Conservation (phyloP, 257 asterid genomes). For the Ophiorrhiza pumila region DNA sequence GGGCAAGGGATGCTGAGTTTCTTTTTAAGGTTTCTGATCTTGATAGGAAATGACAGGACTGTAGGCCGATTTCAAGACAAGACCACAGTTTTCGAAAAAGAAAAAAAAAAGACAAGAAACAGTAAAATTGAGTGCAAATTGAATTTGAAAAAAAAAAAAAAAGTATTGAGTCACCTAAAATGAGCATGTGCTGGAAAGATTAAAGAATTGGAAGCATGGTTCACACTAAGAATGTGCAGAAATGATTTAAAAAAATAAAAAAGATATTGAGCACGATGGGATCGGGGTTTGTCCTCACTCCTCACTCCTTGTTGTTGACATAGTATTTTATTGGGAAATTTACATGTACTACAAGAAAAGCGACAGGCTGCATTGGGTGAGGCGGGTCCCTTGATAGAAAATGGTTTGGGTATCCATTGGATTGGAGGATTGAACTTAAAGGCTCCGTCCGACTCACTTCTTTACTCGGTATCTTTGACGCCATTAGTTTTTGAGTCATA, state of each 20-base stretch:
- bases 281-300: not conserved
- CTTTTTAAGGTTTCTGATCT: not conserved
- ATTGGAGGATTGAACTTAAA: not conserved
- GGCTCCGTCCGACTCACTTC: not conserved
- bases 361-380: no score
- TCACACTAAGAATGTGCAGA: constrained; percentile 11
- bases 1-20: not conserved
- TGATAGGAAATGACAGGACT: not conserved
- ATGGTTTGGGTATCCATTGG: not conserved
- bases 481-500: not conserved
- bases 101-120: no score
- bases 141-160: not conserved
- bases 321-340: no score
- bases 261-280: not conserved
- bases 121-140: no score
- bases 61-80: not conserved
- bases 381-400: not conserved
- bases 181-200: not conserved
- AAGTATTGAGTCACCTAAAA: not conserved
- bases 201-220: not conserved
- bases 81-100: not conserved
- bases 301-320: no score
- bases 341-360: no score
- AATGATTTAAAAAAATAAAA: not conserved
- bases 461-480: constrained; percentile 17